Evolutionary conservation across 73 alveolate genomes (phyloP).

Genomic region (Paramecium sexaurelia): DNA sequence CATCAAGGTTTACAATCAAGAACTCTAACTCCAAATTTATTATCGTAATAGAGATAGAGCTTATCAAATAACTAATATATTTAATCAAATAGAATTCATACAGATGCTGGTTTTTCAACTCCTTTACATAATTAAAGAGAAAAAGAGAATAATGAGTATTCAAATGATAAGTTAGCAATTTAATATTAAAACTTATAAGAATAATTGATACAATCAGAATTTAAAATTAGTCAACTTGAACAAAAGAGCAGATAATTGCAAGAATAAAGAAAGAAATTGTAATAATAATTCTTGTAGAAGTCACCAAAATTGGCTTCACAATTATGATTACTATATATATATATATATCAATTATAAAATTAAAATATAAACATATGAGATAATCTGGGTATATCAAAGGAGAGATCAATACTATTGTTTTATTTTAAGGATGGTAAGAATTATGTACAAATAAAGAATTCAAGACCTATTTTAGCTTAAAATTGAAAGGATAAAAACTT

Average conservation of each 20-base stretch:
- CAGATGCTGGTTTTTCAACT: constrained; percentile 12
- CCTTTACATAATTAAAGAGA: not conserved
- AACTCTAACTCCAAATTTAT: not conserved
- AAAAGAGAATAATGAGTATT: not conserved
- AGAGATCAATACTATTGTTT: too few species aligned
- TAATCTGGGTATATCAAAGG: not conserved
- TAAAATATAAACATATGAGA: too few species aligned
- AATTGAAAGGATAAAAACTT: too few species aligned
- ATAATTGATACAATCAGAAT: not conserved
- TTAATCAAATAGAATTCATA: not conserved
- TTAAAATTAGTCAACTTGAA: not conserved
- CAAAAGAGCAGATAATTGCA: not conserved
- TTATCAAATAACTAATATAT: not conserved
- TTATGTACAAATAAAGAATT: too few species aligned
- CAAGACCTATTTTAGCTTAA: too few species aligned
- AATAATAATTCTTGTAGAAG: not conserved
- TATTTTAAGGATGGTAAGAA: too few species aligned
- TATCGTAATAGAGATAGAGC: not conserved
- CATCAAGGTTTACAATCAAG: not conserved
- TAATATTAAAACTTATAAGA: not conserved
- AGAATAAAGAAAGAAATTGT: not conserved
- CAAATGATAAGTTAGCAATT: not conserved
- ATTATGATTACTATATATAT: not conserved
- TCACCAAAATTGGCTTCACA: not conserved
- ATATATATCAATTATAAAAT: not conserved